Conservation (phyloP, 163 green algal species). For the Trebouxia gelatinosa region DNA sequence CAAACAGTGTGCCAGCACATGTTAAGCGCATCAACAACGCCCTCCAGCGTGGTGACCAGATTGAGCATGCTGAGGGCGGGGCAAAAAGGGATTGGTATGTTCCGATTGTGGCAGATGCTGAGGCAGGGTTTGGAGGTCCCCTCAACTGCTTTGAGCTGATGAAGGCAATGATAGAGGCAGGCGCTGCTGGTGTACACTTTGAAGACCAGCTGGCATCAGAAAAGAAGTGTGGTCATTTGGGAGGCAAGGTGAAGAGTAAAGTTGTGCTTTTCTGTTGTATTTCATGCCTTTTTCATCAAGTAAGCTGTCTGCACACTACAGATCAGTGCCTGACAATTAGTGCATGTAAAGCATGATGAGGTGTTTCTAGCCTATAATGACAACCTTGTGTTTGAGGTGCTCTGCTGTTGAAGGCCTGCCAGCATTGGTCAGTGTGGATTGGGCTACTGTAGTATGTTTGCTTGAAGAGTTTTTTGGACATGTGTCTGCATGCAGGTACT, state of each 20-base stretch:
- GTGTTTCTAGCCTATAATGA: too few species aligned
- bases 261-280: neutral
- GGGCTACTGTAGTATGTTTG: too few species aligned
- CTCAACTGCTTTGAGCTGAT: slow-evolving; percentile 90
- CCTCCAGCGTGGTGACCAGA: slow-evolving; percentile 37
- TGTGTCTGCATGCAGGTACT: slow-evolving; percentile 54
- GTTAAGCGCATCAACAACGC: slow-evolving; percentile 81
- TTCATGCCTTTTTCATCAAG: neutral
- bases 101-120: slow-evolving; percentile 86
- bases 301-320: too few species aligned
- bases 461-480: too few species aligned
- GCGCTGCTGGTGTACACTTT: slow-evolving; percentile 81
- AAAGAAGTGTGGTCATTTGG: slow-evolving; percentile 95
- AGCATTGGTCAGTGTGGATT: too few species aligned
- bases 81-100: slow-evolving; percentile 55
- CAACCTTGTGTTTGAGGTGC: too few species aligned
- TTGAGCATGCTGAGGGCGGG: slow-evolving; percentile 41
- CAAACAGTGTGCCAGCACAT: slow-evolving; percentile 72
- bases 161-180: slow-evolving; percentile 80
- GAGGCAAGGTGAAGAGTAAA: slow-evolving; percentile 76
- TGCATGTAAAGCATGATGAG: too few species aligned
- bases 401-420: too few species aligned
- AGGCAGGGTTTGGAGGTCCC: slow-evolving; percentile 89
- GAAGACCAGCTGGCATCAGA: slow-evolving; percentile 86
- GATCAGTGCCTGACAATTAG: too few species aligned